Base-by-base conservation (phyloP, 1,284 basidiomycete species). In the Naganishia sp. region DNA sequence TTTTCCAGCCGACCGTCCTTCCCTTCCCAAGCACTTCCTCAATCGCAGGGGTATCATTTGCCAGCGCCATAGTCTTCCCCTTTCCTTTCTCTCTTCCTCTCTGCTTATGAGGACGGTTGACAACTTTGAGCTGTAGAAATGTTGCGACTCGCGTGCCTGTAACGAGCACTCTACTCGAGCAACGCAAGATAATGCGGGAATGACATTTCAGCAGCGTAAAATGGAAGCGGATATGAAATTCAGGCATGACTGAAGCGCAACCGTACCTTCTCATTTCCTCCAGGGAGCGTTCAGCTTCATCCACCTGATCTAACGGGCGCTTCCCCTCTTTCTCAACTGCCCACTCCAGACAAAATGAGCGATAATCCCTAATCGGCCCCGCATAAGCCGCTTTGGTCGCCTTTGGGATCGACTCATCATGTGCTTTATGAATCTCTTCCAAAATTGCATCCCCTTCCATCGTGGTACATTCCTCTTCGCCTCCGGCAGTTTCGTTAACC, bases 61-160 rank as follows among this genome's bases (percentile, higher is more conserved):
- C 3, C 4, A 6, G 48, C 6, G 48, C 48, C 23, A 46, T 6
- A 6, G 16, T 46, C 21, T 50, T 50, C n/a, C 48, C 25, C 48
- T 50, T 50, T 44, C 55, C 55, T 46, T 52, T 49, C 28, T 11
- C 31, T 21, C 49, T 61, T n/a, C 57, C 46, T 23, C 46, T 6
- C 39, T 49, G 31, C 25, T 61, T 49, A 36, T 52, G 23, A 18
- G 57, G 3, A 36, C 57, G n/a, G n/a, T 45, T 45, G 18, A 61
- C 57, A 3, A 61, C 57, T 16, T 45, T 23, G 5, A 21, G 21
- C 21, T 50, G 23, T 11, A 61, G 28, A 31, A 61, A 61, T 16
- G 18, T 44, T 18, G 56, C 56, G 18, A 45, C 23, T 39, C 46
- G 36, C 4, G 36, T 46, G 6, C 56, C 44, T 13, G 43, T 49